Percentiles rank a stretch among this genome's conserved stretches.
These are phyloP conservation scores for Tuber microsphaerosporum DNA, from an alignment of 495 filamentous ascomycete species.

Conservation along the genomic window DNA sequence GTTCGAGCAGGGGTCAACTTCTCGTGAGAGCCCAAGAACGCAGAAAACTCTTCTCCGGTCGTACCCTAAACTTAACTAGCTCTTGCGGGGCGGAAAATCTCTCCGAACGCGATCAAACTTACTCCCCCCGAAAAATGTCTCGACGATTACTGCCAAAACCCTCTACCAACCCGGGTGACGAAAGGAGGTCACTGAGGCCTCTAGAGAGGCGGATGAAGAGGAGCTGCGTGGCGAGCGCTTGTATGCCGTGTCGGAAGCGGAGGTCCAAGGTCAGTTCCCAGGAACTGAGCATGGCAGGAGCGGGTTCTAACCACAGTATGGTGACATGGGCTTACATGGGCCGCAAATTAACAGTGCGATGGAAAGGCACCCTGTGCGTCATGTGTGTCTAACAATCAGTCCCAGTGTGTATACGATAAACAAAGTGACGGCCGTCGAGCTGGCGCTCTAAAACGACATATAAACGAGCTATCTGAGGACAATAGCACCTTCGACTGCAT, in stretches of 20 bases:
- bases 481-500: constrained; percentile 33
- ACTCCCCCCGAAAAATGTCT: constrained; percentile 25
- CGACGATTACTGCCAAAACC: constrained; percentile 33
- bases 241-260: constrained; percentile 37
- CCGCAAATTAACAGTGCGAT: constrained; percentile 21
- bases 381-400: constrained; percentile 26
- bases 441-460: constrained; percentile 32
- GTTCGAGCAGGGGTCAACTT: constrained; percentile 19
- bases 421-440: constrained; percentile 32
- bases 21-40: constrained; percentile 19
- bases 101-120: constrained; percentile 9
- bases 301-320: constrained; percentile 3
- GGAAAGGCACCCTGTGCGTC: constrained; percentile 30
- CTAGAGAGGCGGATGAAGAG: constrained; percentile 29
- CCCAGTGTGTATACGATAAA: constrained; percentile 32
- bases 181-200: constrained; percentile 24
- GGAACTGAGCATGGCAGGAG: constrained; percentile 5
- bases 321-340: constrained; percentile 22
- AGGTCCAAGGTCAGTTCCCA: constrained; percentile 31
- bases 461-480: constrained; percentile 30
- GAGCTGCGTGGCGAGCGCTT: constrained; percentile 32
- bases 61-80: not conserved
- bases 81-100: not conserved
- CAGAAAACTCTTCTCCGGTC: not conserved
- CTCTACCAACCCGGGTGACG: constrained; percentile 24